Evolutionary conservation across 768 basidiomycete genomes (phyloP).

Genomic region (Lepiota subincarnata): DNA sequence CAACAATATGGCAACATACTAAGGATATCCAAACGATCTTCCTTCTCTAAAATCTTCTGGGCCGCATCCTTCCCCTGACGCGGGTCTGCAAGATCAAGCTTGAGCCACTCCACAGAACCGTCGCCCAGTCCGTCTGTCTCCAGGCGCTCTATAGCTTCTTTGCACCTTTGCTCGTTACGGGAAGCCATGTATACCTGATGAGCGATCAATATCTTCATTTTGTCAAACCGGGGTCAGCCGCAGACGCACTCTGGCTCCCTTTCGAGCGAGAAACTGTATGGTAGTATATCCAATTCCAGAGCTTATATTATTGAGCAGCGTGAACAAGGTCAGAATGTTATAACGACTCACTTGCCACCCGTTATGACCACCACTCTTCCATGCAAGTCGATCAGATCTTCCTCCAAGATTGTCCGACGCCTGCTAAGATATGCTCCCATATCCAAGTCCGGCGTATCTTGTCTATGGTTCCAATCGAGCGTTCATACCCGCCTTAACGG

Average conservation of each 20-base stretch:
- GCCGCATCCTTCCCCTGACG: constrained; percentile 43
- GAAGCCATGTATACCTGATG: constrained; percentile 14
- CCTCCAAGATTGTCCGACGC: constrained; percentile 17
- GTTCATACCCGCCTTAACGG: too few species aligned
- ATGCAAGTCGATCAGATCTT: constrained; percentile 37
- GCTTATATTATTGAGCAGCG: too few species aligned
- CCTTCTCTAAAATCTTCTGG: constrained; percentile 43
- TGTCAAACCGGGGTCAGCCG: background rate
- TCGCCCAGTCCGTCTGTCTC: constrained; percentile 40
- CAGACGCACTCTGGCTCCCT: constrained; percentile 6
- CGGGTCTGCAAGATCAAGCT: constrained; percentile 50
- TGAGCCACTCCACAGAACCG: constrained; percentile 45
- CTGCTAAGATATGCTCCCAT: too few species aligned
- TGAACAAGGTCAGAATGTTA: too few species aligned
- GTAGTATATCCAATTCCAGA: constrained; percentile 10
- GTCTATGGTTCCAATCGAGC: too few species aligned
- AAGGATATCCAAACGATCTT: constrained; percentile 51
- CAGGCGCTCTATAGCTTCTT: constrained; percentile 22
- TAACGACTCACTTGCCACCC: constrained; percentile 36
- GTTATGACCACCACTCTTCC: constrained; percentile 45
- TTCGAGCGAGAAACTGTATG: constrained; percentile 9
- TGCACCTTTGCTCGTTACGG: background rate
- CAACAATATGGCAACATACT: constrained; percentile 28
- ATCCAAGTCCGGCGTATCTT: too few species aligned
- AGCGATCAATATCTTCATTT: background rate